Base-by-base conservation (phyloP, 805 yeast species). In the Ogataea methylovora region DNA sequence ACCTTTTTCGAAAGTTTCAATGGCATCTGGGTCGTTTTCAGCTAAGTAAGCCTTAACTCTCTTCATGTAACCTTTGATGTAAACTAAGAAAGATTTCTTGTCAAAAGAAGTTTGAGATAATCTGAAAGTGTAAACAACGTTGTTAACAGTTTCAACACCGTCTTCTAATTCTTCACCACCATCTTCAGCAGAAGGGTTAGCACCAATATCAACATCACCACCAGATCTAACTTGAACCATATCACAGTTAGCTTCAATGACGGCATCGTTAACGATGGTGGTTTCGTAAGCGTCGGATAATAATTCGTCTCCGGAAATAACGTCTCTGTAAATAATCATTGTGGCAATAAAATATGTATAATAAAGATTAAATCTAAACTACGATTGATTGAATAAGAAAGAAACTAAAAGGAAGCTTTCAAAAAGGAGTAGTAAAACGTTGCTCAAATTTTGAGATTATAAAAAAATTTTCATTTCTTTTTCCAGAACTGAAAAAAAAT, bases 41-140 rank as follows among this genome's bases (percentile, higher is more conserved):
- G 84, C 82, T 60, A 92, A 79, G 66, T 84, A 69, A 53, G 85
- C 82, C 84, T 90, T 90, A 69, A 92, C 77, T 54, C 69, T 71
- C 84, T 92, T 92, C 97, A 92, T 90, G 94, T 92, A 92, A 58
- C 92, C 94, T 79, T 92, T 92, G 73, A 92, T 84, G 85, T 90
- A 92, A 55, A 87, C 74, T 67, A 90, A 65, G 83, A 80, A 92
- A 40, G 97, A 85, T 76, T 92, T 92, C 81, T 92, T 92, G 86
- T 92, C 98, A 64, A 92, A 92, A 46, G 72, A 75, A 46, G 98
- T 92, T 68, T 75, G 85, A 72, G 85, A 95, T 63, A 92, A 81
- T 76, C 97, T 85, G 92, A 92, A 88, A 49, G 97, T 86, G 88
- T 87, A 79, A 54, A 90, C 97, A 63, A 92, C 85, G 76, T 92